Conservation (phyloP, 257 asterid species). For the Ilex asprella region DNA sequence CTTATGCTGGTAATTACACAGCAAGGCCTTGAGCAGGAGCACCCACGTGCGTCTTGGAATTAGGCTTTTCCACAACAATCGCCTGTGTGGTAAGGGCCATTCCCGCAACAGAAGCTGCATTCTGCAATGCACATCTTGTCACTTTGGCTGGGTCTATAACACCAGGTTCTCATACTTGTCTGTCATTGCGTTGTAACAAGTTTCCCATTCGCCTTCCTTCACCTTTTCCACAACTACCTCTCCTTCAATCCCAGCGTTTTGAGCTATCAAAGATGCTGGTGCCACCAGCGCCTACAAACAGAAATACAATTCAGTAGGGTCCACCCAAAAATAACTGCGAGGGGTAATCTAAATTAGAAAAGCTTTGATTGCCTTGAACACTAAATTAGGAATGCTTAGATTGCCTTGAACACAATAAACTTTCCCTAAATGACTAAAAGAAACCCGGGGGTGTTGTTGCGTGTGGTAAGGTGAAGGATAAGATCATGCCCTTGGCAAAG, state of each 20-base stretch:
- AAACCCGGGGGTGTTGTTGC: too few species aligned
- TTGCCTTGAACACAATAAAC: too few species aligned
- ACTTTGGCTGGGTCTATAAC: conserved; percentile 97
- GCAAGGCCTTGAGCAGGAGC: conserved; percentile 45
- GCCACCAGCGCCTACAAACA: conserved; percentile 62
- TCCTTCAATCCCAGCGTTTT: conserved; percentile 91
- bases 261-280: conserved; percentile 83
- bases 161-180: conserved; percentile 70
- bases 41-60: conserved; percentile 44
- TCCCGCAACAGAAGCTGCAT: conserved; percentile 92
- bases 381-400: too few species aligned
- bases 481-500: too few species aligned
- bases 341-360: too few species aligned
- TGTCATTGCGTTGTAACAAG: conserved; percentile 87
- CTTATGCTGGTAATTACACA: conserved; percentile 22
- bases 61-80: conserved; percentile 83
- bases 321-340: too few species aligned
- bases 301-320: not conserved
- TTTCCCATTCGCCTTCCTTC: conserved; percentile 65
- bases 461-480: too few species aligned
- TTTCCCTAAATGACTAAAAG: too few species aligned
- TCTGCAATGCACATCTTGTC: conserved; percentile 73
- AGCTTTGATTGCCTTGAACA: too few species aligned
- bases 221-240: conserved; percentile 94
- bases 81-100: conserved; percentile 99